A percentile compares a stretch with the other conserved stretches of the same genome.
Evolutionary conservation across 352 stramenopile genomes (phyloP).

Genomic region (Phytophthora hibernalis): DNA sequence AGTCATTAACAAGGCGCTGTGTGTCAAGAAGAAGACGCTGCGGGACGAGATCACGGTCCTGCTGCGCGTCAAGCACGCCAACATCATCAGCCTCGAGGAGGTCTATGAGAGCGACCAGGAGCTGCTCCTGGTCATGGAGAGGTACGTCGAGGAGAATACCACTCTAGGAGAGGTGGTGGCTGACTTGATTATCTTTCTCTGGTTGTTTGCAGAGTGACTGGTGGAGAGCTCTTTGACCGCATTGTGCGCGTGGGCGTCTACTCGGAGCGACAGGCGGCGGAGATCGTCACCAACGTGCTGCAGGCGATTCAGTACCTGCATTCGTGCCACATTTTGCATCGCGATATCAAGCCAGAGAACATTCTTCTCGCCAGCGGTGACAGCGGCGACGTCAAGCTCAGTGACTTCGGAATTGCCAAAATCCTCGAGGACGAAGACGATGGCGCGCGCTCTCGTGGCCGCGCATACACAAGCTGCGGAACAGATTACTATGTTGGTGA

Average conservation of each 20-base stretch:
- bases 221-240: conserved; percentile 85
- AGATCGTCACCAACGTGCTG: conserved; percentile 80
- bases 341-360: conserved; percentile 88
- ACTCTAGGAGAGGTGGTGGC: not conserved
- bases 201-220: conserved; percentile 63
- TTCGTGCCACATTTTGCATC: conserved; percentile 83
- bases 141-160: conserved; percentile 37
- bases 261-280: conserved; percentile 78
- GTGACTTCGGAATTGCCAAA: conserved; percentile 87
- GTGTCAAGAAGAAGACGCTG: conserved; percentile 87
- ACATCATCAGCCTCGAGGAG: conserved; percentile 89
- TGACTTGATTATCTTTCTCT: not conserved
- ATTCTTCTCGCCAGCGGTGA: conserved; percentile 79
- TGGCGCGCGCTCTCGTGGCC: conserved; percentile 64
- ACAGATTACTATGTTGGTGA: conserved; percentile 89
- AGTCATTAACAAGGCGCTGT: conserved; percentile 90
- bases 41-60: conserved; percentile 90
- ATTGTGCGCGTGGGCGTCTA: conserved; percentile 86
- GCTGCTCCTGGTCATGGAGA: conserved; percentile 89
- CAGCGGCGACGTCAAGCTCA: conserved; percentile 81
- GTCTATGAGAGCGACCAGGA: conserved; percentile 90
- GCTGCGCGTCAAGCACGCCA: conserved; percentile 84
- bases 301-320: conserved; percentile 79
- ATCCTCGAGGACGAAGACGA: conserved; percentile 85
- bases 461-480: conserved; percentile 89